Base-by-base conservation (phyloP, 2,329 filamentous ascomycete species). In the Cryphonectria japonica region DNA sequence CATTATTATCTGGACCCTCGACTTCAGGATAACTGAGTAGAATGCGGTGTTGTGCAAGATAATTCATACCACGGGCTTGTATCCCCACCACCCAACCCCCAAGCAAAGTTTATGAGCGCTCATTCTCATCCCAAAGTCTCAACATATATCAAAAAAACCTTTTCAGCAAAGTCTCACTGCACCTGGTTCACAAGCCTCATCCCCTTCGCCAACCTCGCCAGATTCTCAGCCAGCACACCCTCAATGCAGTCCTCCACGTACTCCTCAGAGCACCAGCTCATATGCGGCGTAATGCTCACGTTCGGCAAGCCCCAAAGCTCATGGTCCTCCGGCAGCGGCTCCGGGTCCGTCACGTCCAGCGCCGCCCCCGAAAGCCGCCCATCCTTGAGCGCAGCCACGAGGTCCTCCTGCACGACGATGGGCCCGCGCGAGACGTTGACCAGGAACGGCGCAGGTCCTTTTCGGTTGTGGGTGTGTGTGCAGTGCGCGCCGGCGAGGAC, bases 231-330 rank as follows among this genome's bases (percentile, higher is more conserved):
- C 43, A 69, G n/a, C 22, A 69, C 50, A 19, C 26, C n/a, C 14
- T 26, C 52, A 3, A 69, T 22, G 6, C 46, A 65, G 34, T 66
- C 68, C 19, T 65, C 62, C 11, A 69, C 62, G n/a, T 69, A 69
- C 16, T 60, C 50, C 22, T 66, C 62, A 39, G 46, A 69, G 22
- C 60, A 63, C 68, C 68, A 69, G 37, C 61, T 66, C 62, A 69
- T 69, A 19, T 69, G 62, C 52, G 68, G 62, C 68, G 68, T 69
- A 19, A 69, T 60, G 61, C 46, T 66, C 68, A 69, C 68, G 39
- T 60, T 69, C 26, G 68, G 68, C 26, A 69, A 4, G 14, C 16
- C 26, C 68, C 68, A 69, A 26, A 69, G 26, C 54, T 69, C 68
- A n/a, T 66, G 60, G 29, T 66, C 61, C 61, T 19, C 61, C 11